Conservation (phyloP, 805 yeast genomes). For the Metschnikowia arizonensis region DNA sequence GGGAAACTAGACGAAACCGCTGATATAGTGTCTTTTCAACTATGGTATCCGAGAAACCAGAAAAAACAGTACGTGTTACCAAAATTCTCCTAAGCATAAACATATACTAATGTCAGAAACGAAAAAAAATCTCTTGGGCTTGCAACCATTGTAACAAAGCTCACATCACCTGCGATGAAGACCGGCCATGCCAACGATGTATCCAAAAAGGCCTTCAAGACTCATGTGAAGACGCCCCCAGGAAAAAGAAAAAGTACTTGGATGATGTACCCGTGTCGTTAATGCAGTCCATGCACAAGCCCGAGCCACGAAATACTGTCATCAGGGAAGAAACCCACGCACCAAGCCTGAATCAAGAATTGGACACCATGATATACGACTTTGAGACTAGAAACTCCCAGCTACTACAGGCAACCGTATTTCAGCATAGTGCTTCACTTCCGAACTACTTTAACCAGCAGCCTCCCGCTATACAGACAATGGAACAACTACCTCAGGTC, state of each 20-base stretch:
- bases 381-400: conserved; percentile 5
- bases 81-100: too few relatives aligned
- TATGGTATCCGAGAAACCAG: conserved; percentile 5
- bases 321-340: background rate
- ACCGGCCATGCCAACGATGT: conserved; percentile 81
- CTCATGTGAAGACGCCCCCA: conserved; percentile 83
- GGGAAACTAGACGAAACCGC: background rate
- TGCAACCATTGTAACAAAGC: conserved; percentile 88
- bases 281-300: background rate
- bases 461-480: background rate
- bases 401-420: conserved; percentile 13
- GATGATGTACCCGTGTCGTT: conserved; percentile 41
- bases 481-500: background rate
- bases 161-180: conserved; percentile 87
- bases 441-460: conserved; percentile 9
- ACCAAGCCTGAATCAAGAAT: background rate
- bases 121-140: conserved; percentile 76
- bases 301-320: background rate
- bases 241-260: conserved; percentile 80
- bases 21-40: background rate
- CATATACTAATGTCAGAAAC: conserved; percentile 17
- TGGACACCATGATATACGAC: conserved; percentile 4
- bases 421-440: conserved; percentile 17
- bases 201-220: conserved; percentile 59
- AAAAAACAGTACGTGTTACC: conserved; percentile 1